These are phyloP conservation scores for Coemansia sp. DNA, from an alignment of 192 early-diverging fungal species.

Conservation along the genomic window DNA sequence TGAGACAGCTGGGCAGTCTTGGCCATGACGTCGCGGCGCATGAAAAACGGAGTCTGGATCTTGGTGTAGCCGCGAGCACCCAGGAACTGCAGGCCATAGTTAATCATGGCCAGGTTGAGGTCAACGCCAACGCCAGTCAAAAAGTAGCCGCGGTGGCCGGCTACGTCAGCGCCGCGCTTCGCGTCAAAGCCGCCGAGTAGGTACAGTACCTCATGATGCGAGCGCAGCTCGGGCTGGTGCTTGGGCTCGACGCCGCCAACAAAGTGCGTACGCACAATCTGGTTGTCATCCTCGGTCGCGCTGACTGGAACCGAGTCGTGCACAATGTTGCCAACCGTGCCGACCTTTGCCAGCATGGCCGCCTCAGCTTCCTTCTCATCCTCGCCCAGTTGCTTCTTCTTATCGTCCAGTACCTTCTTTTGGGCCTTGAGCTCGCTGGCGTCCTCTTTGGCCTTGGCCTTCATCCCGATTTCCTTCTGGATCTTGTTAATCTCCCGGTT, in stretches of 20 bases:
- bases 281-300: constrained; percentile 81
- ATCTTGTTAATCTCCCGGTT: constrained; percentile 91
- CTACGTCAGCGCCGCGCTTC: constrained; percentile 88
- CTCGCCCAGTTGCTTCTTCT: constrained; percentile 67
- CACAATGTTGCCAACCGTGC: constrained; percentile 95
- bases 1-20: constrained; percentile 97
- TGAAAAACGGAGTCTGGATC: constrained; percentile 97
- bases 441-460: constrained; percentile 91
- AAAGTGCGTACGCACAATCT: constrained; percentile 63
- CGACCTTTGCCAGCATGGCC: constrained; percentile 69
- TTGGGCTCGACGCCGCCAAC: constrained; percentile 57
- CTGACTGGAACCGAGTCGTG: constrained; percentile 87
- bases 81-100: constrained; percentile 93
- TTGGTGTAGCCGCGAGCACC: constrained; percentile 80
- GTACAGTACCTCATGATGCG: constrained; percentile 94
- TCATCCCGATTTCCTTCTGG: constrained; percentile 85
- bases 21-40: constrained; percentile 95
- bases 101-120: constrained; percentile 93
- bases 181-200: constrained; percentile 87
- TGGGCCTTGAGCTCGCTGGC: constrained; percentile 68
- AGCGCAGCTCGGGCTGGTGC: constrained; percentile 63
- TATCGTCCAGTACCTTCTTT: constrained; percentile 71
- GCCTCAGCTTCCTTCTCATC: constrained; percentile 77
- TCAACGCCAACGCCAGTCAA: constrained; percentile 93
- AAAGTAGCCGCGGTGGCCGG: constrained; percentile 99